Evolutionary conservation across 257 asterid genomes (phyloP).

Genomic region (Handroanthus guayacan): DNA sequence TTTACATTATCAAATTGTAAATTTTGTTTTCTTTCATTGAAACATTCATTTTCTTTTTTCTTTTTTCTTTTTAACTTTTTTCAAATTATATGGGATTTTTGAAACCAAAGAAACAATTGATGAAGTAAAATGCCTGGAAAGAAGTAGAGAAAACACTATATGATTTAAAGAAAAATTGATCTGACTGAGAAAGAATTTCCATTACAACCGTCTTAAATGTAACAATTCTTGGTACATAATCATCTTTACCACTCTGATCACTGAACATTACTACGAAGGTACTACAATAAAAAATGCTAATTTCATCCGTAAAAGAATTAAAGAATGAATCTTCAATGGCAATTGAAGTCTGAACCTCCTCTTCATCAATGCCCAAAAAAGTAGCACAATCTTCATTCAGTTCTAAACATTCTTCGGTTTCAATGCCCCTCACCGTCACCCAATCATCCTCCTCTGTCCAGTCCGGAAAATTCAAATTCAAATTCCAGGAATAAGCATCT

Average conservation of each 20-base stretch:
- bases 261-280: slow-evolving; percentile 11
- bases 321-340: slow-evolving; percentile 39
- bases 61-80: background rate
- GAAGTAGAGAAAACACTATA: background rate
- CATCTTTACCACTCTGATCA: slow-evolving; percentile 27
- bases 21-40: too few species aligned
- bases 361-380: slow-evolving; percentile 31
- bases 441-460: slow-evolving; percentile 69
- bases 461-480: slow-evolving; percentile 28
- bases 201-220: slow-evolving; percentile 29
- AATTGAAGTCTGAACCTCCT: slow-evolving; percentile 39
- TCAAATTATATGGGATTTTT: background rate
- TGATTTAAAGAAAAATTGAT: slow-evolving; percentile 31
- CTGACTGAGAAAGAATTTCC: slow-evolving; percentile 29
- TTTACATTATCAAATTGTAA: too few species aligned
- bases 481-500: slow-evolving; percentile 15
- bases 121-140: background rate
- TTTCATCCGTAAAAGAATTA: slow-evolving; percentile 42
- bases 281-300: slow-evolving; percentile 32
- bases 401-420: slow-evolving; percentile 42
- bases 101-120: background rate
- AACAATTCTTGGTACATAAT: slow-evolving; percentile 36
- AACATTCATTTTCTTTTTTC: background rate
- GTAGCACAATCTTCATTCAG: slow-evolving; percentile 25
- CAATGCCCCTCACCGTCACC: slow-evolving; percentile 63